Conservation (phyloP, 2,329 filamentous ascomycete genomes). For the Dothistroma septosporum region DNA sequence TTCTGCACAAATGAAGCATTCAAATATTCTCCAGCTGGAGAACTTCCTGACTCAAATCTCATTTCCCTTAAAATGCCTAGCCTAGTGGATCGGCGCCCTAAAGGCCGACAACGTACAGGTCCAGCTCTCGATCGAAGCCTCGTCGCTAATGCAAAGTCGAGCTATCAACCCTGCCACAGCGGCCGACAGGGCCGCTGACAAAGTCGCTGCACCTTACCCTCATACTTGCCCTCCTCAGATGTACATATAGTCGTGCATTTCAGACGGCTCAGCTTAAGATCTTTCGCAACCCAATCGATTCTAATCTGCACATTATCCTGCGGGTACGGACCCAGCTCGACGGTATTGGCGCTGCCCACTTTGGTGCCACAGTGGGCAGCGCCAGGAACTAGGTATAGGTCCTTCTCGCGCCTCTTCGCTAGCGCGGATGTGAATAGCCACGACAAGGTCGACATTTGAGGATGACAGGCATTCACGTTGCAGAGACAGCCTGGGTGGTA, state of each 20-base stretch:
- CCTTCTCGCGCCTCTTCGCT: no score
- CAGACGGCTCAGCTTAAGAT: slow-evolving; percentile 42
- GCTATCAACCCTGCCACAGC: slow-evolving; percentile 38
- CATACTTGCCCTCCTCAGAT: slow-evolving; percentile 12
- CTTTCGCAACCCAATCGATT: slow-evolving; percentile 54
- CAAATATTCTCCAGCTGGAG: no score
- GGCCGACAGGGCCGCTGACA: slow-evolving; percentile 46
- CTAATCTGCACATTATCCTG: slow-evolving; percentile 46
- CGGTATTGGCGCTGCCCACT: slow-evolving; percentile 14
- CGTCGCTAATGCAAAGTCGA: slow-evolving; percentile 38
- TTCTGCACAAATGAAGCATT: no score
- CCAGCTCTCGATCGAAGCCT: slow-evolving; percentile 25
- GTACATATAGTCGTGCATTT: slow-evolving; percentile 37
- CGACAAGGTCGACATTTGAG: no score
- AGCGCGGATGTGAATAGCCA: no score
- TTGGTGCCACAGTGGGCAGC: slow-evolving; percentile 51
- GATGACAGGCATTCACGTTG: no score
- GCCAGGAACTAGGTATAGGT: slow-evolving; percentile 52
- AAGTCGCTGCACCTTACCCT: slow-evolving; percentile 38
- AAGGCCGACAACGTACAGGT: slow-evolving; percentile 20
- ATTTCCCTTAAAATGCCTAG: not conserved
- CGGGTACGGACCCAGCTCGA: slow-evolving; percentile 40
- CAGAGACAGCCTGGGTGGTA: no score
- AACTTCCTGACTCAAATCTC: no score
- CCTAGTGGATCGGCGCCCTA: slow-evolving; percentile 20